phyloP scores from a whole-genome alignment of 441 rosid genomes.

The Pelargonium fulgidum region DNA sequence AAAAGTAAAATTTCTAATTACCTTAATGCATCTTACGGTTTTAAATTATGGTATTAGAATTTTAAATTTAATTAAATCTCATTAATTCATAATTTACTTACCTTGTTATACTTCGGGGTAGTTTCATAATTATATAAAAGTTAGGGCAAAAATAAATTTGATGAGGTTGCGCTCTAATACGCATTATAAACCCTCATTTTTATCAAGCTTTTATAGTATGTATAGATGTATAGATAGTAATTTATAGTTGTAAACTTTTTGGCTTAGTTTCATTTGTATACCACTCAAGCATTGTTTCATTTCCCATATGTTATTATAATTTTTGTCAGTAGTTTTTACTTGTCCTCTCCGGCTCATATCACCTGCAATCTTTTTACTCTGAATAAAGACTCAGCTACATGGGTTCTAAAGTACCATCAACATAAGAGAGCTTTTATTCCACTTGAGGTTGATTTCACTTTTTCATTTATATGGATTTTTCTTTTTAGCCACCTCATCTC shows the following conservation, averaged over 20 bases:
- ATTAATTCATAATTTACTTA: too few relatives aligned
- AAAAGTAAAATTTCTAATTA: too few relatives aligned
- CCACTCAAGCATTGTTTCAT: neutral
- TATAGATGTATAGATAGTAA: neutral
- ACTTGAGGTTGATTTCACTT: neutral
- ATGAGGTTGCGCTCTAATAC: too few relatives aligned
- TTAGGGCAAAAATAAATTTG: too few relatives aligned
- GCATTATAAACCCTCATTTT: too few relatives aligned
- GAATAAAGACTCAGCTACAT: neutral
- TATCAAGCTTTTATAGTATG: too few relatives aligned
- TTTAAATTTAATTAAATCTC: too few relatives aligned
- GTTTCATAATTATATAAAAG: too few relatives aligned
- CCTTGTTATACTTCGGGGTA: too few relatives aligned
- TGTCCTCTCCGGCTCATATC: neutral
- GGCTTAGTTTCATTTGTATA: neutral
- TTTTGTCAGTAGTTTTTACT: neutral
- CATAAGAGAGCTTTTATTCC: slow-evolving; percentile 1
- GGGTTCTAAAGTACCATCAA: neutral
- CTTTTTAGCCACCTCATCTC: neutral
- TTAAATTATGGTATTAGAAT: too few relatives aligned
- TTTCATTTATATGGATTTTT: neutral
- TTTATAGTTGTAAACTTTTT: neutral
- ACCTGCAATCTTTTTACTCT: slow-evolving; percentile 1
- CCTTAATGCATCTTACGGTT: too few relatives aligned
- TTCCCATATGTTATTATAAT: neutral